phyloP scores from a whole-genome alignment of 306 rosid species.

The Datisca glomerata region DNA sequence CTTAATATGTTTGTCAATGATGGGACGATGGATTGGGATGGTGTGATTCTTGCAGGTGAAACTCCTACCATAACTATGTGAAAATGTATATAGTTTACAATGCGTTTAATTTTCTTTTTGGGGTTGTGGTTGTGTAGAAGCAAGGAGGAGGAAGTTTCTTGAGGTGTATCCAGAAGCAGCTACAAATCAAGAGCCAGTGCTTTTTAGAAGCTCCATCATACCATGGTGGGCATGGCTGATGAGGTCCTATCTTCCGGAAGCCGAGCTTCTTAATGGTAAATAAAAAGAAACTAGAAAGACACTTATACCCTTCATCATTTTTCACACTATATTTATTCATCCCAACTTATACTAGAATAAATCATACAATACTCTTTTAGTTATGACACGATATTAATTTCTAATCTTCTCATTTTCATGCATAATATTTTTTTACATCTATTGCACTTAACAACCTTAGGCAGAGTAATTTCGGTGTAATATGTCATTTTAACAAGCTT shows the following conservation, averaged over 20 bases:
- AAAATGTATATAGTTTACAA: no score
- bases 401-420: no score
- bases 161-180: slow-evolving; percentile 26
- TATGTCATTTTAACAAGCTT: no score
- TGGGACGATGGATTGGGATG: slow-evolving; percentile 33
- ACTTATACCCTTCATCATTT: background rate
- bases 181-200: slow-evolving; percentile 22
- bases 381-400: no score
- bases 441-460: no score
- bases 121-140: slow-evolving; percentile 27
- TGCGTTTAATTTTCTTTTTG: no score
- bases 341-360: background rate
- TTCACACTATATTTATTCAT: background rate
- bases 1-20: slow-evolving; percentile 26
- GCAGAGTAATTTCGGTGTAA: no score
- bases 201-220: slow-evolving; percentile 23
- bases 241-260: slow-evolving; percentile 22
- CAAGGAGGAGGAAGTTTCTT: slow-evolving; percentile 35
- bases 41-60: slow-evolving; percentile 28
- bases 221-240: slow-evolving; percentile 45
- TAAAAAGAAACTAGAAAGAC: no score
- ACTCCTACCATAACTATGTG: background rate
- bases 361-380: no score
- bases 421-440: no score
- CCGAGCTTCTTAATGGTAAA: slow-evolving; percentile 27